Base-by-base conservation (phyloP, 805 yeast species). In the Maudiozyma saulgeensis region DNA sequence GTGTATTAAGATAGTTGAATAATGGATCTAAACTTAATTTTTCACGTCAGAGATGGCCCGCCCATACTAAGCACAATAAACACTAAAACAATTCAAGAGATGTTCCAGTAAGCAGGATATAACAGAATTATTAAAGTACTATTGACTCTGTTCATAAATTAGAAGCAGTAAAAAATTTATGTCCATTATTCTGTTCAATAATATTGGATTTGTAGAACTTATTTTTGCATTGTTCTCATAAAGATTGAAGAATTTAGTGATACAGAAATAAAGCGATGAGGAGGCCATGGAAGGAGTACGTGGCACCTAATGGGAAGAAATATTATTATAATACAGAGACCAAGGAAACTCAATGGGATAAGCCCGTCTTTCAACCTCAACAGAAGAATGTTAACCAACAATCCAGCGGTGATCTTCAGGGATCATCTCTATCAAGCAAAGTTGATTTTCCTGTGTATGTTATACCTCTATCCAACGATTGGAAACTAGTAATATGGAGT, bases 401-500 rank as follows among this genome's bases (percentile, higher is more conserved):
- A 46, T 53, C 43, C 16, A 25, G 26, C 8, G 15, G 38, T 6
- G 11, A n/a, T 19, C 11, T 13, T 11, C 23, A 8, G 25, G 25
- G 18, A 19, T 19, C 12, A 35, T 16, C 38, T n/a, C 9, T 15
- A 13, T 16, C 7, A 2, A 15, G 13, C 13, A 38, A 18, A 18
- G 16, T 38, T 19, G 15, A 16, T 9, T 31, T 9, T 15, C 41
- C 45, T 42, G 35, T 49, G 8, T 58, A 54, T 46, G 56, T 49
- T 3, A 39, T 61, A 8, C 56, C 57, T 6, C 50, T 63, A 31
- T 23, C 49, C 1, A 59, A 67, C 19, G 64, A 61, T 4, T 78
- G 80, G 81, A 37, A 49, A 2, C 49, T 77, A n/a, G 66, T 76
- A 1, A 62, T 77, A 21, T 64, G 73, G 15, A 60, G 62, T 21